Conservation (phyloP, 495 filamentous ascomycete genomes). For the Xylaria telfairii region DNA sequence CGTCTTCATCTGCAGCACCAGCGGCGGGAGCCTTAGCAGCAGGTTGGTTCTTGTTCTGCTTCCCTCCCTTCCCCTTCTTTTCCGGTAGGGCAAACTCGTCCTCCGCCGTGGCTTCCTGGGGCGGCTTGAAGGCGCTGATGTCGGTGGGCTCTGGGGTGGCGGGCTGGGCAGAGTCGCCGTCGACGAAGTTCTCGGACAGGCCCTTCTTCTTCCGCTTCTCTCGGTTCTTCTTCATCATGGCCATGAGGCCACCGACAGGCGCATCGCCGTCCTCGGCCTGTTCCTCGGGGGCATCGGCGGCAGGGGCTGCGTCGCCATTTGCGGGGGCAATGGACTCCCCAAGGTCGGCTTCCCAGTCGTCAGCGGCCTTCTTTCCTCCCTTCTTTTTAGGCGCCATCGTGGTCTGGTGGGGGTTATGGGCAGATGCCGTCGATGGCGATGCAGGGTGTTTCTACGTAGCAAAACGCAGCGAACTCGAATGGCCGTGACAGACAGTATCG, state of each 20-base stretch:
- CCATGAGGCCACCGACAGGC: constrained; percentile 76
- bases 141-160: constrained; percentile 54
- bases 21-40: constrained; percentile 49
- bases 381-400: constrained; percentile 94
- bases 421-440: background rate
- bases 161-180: constrained; percentile 68
- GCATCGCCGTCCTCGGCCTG: constrained; percentile 53
- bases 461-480: background rate
- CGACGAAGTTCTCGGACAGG: constrained; percentile 74
- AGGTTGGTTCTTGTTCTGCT: constrained; percentile 80
- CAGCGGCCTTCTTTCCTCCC: constrained; percentile 82
- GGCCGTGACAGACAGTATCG: background rate
- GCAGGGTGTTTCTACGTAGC: background rate
- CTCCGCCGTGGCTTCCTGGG: constrained; percentile 84
- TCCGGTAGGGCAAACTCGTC: constrained; percentile 85
- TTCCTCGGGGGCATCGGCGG: constrained; percentile 41
- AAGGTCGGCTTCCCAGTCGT: constrained; percentile 97
- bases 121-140: constrained; percentile 67
- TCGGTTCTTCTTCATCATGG: constrained; percentile 84
- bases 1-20: constrained; percentile 59
- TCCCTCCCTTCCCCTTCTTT: constrained; percentile 94
- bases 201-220: constrained; percentile 95
- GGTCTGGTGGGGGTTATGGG: background rate
- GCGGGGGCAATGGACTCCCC: constrained; percentile 72
- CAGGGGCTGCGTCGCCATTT: constrained; percentile 46